Evolutionary conservation across 257 asterid genomes (phyloP).

Genomic region (Solanum lycopersicoides): DNA sequence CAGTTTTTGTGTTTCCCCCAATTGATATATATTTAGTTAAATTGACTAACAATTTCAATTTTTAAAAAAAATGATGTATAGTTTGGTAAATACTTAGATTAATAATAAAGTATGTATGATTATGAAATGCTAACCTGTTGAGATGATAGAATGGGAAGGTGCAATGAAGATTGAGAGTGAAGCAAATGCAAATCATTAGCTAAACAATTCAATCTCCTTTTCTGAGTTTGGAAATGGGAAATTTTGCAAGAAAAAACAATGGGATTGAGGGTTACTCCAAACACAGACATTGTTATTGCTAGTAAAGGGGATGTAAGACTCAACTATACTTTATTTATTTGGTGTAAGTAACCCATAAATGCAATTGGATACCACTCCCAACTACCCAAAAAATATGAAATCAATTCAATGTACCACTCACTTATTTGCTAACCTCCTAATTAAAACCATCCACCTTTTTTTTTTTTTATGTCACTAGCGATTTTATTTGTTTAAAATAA

Average conservation of each 20-base stretch:
- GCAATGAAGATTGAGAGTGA: neutral
- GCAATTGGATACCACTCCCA: neutral
- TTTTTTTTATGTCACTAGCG: neutral
- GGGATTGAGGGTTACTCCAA: neutral
- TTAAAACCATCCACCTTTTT: neutral
- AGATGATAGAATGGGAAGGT: conserved; percentile 1
- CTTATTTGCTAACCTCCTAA: neutral
- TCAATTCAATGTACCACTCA: neutral
- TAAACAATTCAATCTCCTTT: neutral
- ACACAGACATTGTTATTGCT: neutral
- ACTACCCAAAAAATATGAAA: neutral
- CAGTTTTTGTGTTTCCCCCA: too few species aligned
- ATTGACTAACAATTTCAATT: too few species aligned
- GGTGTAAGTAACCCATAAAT: neutral
- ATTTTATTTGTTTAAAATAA: too few species aligned
- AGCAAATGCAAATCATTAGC: neutral
- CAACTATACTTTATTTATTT: neutral
- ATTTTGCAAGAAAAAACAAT: neutral
- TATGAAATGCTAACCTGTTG: neutral
- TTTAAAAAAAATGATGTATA: too few species aligned
- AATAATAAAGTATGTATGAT: too few species aligned
- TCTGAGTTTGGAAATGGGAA: neutral
- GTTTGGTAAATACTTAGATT: too few species aligned
- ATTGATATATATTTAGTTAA: too few species aligned
- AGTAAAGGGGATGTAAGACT: neutral